A percentile compares a stretch with the other conserved stretches of the same genome.
phyloP scores from a whole-genome alignment of 768 basidiomycete genomes.

The Daedalea quercina region DNA sequence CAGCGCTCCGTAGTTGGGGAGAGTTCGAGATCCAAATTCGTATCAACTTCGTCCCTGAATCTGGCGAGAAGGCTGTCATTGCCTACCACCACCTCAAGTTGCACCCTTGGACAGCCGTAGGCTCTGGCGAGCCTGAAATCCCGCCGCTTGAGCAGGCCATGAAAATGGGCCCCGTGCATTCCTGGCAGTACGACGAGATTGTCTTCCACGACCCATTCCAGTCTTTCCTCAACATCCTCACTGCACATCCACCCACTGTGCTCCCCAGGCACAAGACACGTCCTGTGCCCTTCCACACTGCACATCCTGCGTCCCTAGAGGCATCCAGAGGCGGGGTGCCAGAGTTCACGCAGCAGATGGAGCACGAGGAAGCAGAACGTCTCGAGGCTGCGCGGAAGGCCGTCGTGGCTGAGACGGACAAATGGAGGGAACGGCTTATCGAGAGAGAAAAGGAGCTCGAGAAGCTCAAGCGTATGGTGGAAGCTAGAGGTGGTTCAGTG shows the following conservation, averaged over 20 bases:
- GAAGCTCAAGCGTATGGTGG: constrained; percentile 51
- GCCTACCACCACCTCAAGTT: constrained; percentile 94
- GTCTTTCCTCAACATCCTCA: constrained; percentile 76
- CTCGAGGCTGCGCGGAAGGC: constrained; percentile 70
- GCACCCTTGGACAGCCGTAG: constrained; percentile 73
- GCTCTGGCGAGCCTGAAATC: constrained; percentile 62
- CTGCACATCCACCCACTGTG: constrained; percentile 75
- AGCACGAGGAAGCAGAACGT: constrained; percentile 76
- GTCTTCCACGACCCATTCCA: constrained; percentile 93
- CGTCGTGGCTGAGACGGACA: constrained; percentile 71
- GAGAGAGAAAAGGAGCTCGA: constrained; percentile 82
- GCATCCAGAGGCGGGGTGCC: constrained; percentile 62
- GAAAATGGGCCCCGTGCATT: constrained; percentile 76
- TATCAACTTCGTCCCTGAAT: constrained; percentile 83
- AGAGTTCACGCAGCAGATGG: constrained; percentile 83
- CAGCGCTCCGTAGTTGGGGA: constrained; percentile 69
- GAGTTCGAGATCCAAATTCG: constrained; percentile 96
- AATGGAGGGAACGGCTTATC: constrained; percentile 56
- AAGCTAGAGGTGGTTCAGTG: background rate
- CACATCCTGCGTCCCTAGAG: constrained; percentile 47
- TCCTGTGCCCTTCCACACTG: constrained; percentile 67
- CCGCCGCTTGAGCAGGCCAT: constrained; percentile 61
- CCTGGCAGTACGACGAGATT: constrained; percentile 99
- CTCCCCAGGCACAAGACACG: constrained; percentile 57
- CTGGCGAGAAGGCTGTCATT: constrained; percentile 83